These are phyloP conservation scores for Zizania latifolia DNA, from an alignment of 176 grass and related monocot species.

Conservation along the genomic window DNA sequence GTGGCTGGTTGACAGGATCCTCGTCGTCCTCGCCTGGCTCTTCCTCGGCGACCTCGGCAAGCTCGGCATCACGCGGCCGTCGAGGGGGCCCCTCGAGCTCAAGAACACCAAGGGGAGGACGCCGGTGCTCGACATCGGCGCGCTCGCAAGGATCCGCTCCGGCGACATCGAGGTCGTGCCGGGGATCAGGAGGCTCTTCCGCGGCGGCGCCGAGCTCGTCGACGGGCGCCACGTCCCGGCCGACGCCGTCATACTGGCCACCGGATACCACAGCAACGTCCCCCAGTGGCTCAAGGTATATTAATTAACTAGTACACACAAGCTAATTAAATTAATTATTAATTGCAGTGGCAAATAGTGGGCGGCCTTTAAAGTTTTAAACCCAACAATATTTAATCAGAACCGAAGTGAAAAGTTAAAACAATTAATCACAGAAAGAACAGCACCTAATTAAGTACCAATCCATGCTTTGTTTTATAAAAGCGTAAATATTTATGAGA, in stretches of 20 bases:
- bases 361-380: background rate
- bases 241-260: slow-evolving; percentile 65
- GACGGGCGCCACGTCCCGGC: slow-evolving; percentile 46
- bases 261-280: slow-evolving; percentile 80
- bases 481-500: background rate
- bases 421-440: background rate
- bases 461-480: background rate
- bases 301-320: background rate
- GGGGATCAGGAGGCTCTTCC: slow-evolving; percentile 44
- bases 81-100: slow-evolving; percentile 45
- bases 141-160: slow-evolving; percentile 55
- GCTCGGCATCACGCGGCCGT: slow-evolving; percentile 50
- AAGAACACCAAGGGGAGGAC: slow-evolving; percentile 66
- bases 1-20: slow-evolving; percentile 61
- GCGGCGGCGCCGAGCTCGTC: slow-evolving; percentile 40
- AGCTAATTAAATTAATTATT: background rate
- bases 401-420: background rate
- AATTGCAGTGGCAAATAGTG: background rate
- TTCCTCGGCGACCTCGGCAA: slow-evolving; percentile 55
- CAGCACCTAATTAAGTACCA: background rate
- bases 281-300: slow-evolving; percentile 71
- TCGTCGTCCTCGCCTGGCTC: slow-evolving; percentile 56
- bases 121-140: slow-evolving; percentile 69
- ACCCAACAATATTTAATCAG: background rate
- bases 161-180: slow-evolving; percentile 72